Base-by-base conservation (phyloP, 1,284 basidiomycete species). In the Coniferiporia weirii region DNA sequence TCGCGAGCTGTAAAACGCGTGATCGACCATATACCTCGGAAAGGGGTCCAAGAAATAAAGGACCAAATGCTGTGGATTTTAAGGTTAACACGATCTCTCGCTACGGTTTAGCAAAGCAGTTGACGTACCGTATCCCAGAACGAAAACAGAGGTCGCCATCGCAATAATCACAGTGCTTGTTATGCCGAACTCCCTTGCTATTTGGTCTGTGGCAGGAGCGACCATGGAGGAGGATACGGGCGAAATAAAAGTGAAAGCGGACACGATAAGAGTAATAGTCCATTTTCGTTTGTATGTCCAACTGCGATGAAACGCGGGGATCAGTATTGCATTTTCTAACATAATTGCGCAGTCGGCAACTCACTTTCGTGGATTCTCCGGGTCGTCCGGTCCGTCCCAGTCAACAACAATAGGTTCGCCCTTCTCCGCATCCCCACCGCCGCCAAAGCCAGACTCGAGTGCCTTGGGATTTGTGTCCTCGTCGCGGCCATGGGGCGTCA, bases 201-300 rank as follows among this genome's bases (percentile, higher is more conserved):
- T 64, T 51, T 81, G 76, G 0, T 65, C 65, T 1, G 78, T 75
- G 0, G 87, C 85, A 0, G 89, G 87, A 0, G 91, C 84, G 35
- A 89, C 77, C 81, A 90, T 87, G n/a, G 84, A 80, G 3, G 85
- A 85, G 0, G 85, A 82, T 3, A 86, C 76, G 0, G 85, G 84
- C 7, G 78, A 79, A 57, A 88, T 84, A 66, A 87, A 86, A 0
- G 83, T 85, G 69, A 84, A 85, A 0, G 79, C 75, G 6, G 83
- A 86, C 0, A 88, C 81, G 44, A 85, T 77, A 20, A 77, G 60
- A 0, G 83, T 85, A 0, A 84, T 82, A 1, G 76, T 76, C 81
- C 85, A 84, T 76, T 87, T 87, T 60, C 77, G 75, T 46, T 70
- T 71, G 61, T 74, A 77, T 0, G 74, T 66, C 87, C 88, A 90